Conservation (phyloP, 2,329 filamentous ascomycete species). For the Didymella arachidicola region DNA sequence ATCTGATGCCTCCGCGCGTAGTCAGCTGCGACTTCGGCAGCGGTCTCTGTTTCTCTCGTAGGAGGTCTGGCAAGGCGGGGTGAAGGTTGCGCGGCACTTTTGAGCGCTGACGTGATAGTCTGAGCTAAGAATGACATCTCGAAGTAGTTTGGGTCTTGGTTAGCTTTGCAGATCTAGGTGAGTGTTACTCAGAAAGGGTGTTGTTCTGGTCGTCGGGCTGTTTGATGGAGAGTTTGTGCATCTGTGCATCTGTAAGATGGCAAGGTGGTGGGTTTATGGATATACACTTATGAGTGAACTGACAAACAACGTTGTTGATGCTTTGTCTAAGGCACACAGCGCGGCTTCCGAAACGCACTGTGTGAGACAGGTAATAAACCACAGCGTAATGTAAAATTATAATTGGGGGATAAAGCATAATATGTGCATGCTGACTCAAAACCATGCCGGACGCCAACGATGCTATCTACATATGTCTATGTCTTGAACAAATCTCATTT, state of each 20-base stretch:
- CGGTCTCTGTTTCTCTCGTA: neutral
- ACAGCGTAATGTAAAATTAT: neutral
- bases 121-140: neutral
- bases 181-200: neutral
- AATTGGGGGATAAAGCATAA: neutral
- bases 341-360: neutral
- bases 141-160: neutral
- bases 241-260: neutral
- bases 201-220: neutral
- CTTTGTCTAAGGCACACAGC: neutral
- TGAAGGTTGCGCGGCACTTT: neutral
- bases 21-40: conserved; percentile 1
- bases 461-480: conserved; percentile 1
- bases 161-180: neutral
- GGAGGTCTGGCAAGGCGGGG: neutral
- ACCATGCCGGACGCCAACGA: neutral
- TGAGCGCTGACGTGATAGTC: neutral
- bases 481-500: too few relatives aligned
- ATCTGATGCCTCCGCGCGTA: neutral
- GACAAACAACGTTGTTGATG: neutral
- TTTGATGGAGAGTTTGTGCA: neutral
- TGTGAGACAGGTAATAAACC: neutral
- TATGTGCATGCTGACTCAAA: neutral
- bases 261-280: neutral
- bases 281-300: neutral